These are phyloP conservation scores for Rhipidocladum racemiflorum DNA, from an alignment of 176 grass and related monocot genomes.

Conservation along the genomic window DNA sequence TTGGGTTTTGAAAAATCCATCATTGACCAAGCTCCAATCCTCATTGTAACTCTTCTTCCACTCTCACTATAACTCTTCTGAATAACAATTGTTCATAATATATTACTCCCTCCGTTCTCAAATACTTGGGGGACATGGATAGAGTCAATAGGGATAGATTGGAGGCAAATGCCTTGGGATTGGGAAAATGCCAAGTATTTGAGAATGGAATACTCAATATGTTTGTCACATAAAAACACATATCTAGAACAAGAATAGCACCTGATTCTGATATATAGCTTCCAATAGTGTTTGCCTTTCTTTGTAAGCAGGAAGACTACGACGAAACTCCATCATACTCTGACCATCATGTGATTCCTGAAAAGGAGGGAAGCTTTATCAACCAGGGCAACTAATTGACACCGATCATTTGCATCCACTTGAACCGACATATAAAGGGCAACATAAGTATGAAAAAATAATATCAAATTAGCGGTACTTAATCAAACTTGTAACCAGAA, in stretches of 20 bases:
- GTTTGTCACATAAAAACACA: neutral
- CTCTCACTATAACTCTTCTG: neutral
- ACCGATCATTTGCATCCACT: neutral
- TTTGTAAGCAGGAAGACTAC: constrained; percentile 83
- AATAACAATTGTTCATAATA: neutral
- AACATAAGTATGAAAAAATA: neutral
- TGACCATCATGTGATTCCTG: constrained; percentile 87
- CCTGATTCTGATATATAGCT: constrained; percentile 88
- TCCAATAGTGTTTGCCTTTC: constrained; percentile 72
- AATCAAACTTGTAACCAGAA: neutral
- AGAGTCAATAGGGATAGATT: neutral
- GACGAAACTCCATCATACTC: constrained; percentile 93
- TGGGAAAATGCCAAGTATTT: neutral
- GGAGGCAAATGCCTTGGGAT: neutral
- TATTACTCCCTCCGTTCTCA: neutral
- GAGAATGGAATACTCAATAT: neutral
- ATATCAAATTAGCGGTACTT: neutral
- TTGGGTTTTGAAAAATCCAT: neutral
- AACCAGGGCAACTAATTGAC: neutral
- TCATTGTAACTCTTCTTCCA: neutral
- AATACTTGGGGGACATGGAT: neutral
- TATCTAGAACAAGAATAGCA: constrained; percentile 28
- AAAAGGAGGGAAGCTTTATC: constrained; percentile 2
- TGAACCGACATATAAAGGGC: neutral
- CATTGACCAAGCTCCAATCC: neutral